These are phyloP conservation scores for Irpex sp. DNA, from an alignment of 1,284 basidiomycete species.

Conservation along the genomic window DNA sequence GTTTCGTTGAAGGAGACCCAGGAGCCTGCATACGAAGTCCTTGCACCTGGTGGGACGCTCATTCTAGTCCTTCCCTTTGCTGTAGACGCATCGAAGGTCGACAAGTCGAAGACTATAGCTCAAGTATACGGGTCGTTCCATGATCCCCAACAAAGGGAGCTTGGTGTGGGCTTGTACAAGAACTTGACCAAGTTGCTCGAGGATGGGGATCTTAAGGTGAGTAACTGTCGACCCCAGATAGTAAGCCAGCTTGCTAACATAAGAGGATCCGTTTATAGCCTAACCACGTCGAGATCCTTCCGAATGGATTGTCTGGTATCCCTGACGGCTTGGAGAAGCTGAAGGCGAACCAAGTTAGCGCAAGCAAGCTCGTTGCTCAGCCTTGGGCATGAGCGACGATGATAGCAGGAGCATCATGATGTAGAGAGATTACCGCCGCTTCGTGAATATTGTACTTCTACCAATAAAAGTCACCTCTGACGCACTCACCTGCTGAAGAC, in stretches of 20 bases:
- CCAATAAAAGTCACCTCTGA: too few species aligned
- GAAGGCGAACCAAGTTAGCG: conserved; percentile 23
- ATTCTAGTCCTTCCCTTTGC: not conserved
- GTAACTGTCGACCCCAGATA: not conserved
- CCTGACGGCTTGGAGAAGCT: conserved; percentile 23
- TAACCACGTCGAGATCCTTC: conserved; percentile 23
- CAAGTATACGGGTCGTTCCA: not conserved
- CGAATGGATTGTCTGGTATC: conserved; percentile 26
- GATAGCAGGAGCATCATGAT: not conserved
- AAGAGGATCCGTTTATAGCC: not conserved
- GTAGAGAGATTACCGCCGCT: not conserved
- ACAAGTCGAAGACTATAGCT: not conserved
- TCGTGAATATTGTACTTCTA: not conserved
- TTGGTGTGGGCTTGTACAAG: not conserved
- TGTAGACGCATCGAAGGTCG: not conserved
- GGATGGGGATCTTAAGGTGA: not conserved
- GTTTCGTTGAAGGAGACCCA: conserved; percentile 7
- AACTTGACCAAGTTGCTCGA: not conserved
- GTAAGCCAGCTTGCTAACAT: not conserved
- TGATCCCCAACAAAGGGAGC: too few species aligned
- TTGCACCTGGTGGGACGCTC: conserved; percentile 10
- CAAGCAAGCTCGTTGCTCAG: conserved; percentile 25
- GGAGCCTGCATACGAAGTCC: conserved; percentile 8
- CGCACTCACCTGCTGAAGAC: too few species aligned
- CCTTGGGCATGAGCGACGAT: conserved; percentile 24